These are phyloP conservation scores for Trematosphaeria pertusa DNA, from an alignment of 2,329 filamentous ascomycete species.

Conservation along the genomic window DNA sequence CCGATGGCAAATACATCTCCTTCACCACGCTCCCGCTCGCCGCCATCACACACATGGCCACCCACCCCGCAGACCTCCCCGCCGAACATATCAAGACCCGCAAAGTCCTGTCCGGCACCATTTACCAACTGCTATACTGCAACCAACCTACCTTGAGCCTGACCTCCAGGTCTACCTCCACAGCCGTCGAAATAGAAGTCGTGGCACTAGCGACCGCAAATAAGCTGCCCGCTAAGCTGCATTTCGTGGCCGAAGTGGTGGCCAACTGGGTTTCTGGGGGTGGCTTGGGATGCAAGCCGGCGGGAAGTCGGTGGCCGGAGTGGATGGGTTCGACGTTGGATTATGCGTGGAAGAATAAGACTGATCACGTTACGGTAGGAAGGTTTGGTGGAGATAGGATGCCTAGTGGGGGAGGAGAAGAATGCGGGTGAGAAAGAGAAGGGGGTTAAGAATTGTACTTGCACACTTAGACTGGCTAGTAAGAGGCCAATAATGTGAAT, in stretches of 20 bases:
- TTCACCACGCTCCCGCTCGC: constrained; percentile 79
- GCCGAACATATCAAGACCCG: constrained; percentile 74
- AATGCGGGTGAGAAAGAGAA: too few species aligned
- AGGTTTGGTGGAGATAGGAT: too few species aligned
- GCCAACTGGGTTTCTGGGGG: constrained; percentile 5
- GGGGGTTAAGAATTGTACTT: too few species aligned
- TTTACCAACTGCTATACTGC: constrained; percentile 74
- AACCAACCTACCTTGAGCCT: constrained; percentile 16
- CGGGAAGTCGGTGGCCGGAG: too few species aligned
- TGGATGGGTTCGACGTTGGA: too few species aligned
- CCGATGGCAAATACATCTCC: constrained; percentile 75
- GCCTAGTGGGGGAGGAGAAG: too few species aligned
- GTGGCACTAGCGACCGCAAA: constrained; percentile 1
- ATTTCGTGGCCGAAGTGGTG: constrained; percentile 6
- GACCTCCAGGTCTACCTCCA: constrained; percentile 3
- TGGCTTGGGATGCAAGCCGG: not conserved
- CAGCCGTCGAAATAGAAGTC: constrained; percentile 1
- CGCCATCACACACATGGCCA: constrained; percentile 68
- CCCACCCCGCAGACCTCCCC: constrained; percentile 65
- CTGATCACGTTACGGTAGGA: too few species aligned
- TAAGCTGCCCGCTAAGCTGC: constrained; percentile 2
- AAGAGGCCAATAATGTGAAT: too few species aligned
- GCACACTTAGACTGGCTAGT: too few species aligned
- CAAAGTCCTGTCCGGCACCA: constrained; percentile 72
- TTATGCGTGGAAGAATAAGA: too few species aligned